phyloP scores from a whole-genome alignment of 345 rosid genomes.

The Eucalyptus urophylla region DNA sequence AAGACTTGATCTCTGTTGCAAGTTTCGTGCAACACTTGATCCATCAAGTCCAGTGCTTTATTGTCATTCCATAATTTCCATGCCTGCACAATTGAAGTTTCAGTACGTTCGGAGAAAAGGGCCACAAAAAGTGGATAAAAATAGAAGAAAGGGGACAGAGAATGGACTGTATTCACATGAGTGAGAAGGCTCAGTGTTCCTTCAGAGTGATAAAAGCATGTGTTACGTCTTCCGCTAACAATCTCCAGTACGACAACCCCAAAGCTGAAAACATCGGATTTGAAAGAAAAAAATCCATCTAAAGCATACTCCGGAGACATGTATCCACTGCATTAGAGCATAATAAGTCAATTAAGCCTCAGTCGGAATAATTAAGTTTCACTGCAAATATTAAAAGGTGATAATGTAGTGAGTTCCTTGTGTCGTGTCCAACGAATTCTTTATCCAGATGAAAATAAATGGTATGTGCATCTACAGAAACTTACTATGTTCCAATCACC shows the following conservation, averaged over 20 bases:
- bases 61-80: slow-evolving; percentile 41
- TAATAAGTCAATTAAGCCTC: not conserved
- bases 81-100: slow-evolving; percentile 10
- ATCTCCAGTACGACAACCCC: slow-evolving; percentile 50
- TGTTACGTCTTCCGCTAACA: slow-evolving; percentile 36
- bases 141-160: not conserved
- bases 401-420: not conserved
- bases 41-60: slow-evolving; percentile 21
- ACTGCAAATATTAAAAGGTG: not conserved
- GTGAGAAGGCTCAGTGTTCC: slow-evolving; percentile 27
- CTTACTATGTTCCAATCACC: slow-evolving; percentile 75
- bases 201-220: slow-evolving; percentile 10
- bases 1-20: slow-evolving; percentile 3
- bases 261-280: slow-evolving; percentile 54
- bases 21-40: slow-evolving; percentile 6
- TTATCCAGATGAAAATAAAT: no score
- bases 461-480: not conserved
- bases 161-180: slow-evolving; percentile 11
- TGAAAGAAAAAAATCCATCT: slow-evolving; percentile 46
- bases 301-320: slow-evolving; percentile 68
- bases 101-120: not conserved
- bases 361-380: not conserved
- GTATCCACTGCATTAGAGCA: slow-evolving; percentile 32
- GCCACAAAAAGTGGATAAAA: not conserved
- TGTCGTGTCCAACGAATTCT: not conserved